phyloP scores from a whole-genome alignment of 202 grass and related monocot species.

The Setaria viridis region DNA sequence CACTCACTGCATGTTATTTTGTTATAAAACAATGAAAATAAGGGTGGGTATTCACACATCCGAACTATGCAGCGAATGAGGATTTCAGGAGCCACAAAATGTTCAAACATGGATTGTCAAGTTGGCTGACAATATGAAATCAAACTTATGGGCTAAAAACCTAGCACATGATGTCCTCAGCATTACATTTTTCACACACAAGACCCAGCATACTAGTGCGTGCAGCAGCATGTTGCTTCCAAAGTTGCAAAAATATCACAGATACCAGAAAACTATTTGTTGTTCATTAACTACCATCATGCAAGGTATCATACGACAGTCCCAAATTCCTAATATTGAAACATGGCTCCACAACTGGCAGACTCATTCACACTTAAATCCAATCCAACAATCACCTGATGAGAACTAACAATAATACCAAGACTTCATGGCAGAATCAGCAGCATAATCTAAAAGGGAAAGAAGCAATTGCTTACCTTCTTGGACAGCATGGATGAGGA shows the following conservation, averaged over 20 bases:
- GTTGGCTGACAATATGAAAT: slow-evolving; percentile 26
- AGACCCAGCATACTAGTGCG: neutral
- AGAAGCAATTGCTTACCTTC: slow-evolving; percentile 61
- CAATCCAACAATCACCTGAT: slow-evolving; percentile 28
- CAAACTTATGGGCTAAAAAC: slow-evolving; percentile 21
- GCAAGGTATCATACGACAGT: neutral
- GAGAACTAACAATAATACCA: slow-evolving; percentile 14
- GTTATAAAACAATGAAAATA: slow-evolving; percentile 17
- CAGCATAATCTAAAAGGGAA: slow-evolving; percentile 18
- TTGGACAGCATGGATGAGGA: slow-evolving; percentile 49
- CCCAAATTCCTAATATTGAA: neutral
- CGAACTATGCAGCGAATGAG: neutral
- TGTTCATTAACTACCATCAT: neutral
- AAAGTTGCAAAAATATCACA: slow-evolving; percentile 12
- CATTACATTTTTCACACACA: neutral
- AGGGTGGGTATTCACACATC: too few species aligned
- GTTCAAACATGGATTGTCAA: too few species aligned
- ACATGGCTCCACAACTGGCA: neutral
- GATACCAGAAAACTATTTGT: neutral
- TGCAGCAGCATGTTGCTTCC: neutral
- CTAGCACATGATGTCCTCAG: neutral
- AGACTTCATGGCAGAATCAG: slow-evolving; percentile 4
- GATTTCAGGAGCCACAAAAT: neutral
- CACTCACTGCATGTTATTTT: neutral
- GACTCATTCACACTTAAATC: slow-evolving; percentile 13